phyloP scores from a whole-genome alignment of 768 basidiomycete genomes.

The Macrolepiota fuliginosa region DNA sequence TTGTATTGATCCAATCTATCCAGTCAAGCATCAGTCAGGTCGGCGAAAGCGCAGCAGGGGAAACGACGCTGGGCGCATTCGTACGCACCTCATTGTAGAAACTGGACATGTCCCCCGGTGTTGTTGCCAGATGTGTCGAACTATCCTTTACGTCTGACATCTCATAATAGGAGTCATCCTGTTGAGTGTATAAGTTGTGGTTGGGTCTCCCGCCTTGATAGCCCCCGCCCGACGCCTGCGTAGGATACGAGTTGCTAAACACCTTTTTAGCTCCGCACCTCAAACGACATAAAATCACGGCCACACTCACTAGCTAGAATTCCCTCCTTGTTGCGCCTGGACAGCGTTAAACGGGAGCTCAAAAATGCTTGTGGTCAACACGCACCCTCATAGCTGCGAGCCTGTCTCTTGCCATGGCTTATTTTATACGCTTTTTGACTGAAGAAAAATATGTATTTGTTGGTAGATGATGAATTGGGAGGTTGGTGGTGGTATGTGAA shows the following conservation, averaged over 20 bases:
- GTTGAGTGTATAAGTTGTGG: slow-evolving; percentile 65
- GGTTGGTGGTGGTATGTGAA: slow-evolving; percentile 1
- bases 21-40: neutral
- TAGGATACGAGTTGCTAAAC: slow-evolving; percentile 59
- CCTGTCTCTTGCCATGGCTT: slow-evolving; percentile 81
- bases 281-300: neutral
- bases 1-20: slow-evolving; percentile 73
- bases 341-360: slow-evolving; percentile 16
- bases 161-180: slow-evolving; percentile 65
- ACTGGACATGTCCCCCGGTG: slow-evolving; percentile 57
- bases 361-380: slow-evolving; percentile 13
- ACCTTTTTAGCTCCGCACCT: slow-evolving; percentile 1
- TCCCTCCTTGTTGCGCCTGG: slow-evolving; percentile 68
- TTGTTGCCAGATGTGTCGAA: slow-evolving; percentile 44
- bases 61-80: neutral
- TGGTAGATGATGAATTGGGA: neutral
- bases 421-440: neutral
- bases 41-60: neutral
- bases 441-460: neutral
- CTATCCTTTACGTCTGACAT: slow-evolving; percentile 70
- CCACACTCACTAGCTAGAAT: slow-evolving; percentile 44
- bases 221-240: slow-evolving; percentile 63
- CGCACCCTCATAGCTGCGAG: slow-evolving; percentile 83
- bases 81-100: slow-evolving; percentile 72
- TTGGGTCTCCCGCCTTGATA: slow-evolving; percentile 42